A percentile compares a stretch with the other conserved stretches of the same genome.
Conservation (phyloP, 2,329 filamentous ascomycete species). For the Incumbomyces delicatus region DNA sequence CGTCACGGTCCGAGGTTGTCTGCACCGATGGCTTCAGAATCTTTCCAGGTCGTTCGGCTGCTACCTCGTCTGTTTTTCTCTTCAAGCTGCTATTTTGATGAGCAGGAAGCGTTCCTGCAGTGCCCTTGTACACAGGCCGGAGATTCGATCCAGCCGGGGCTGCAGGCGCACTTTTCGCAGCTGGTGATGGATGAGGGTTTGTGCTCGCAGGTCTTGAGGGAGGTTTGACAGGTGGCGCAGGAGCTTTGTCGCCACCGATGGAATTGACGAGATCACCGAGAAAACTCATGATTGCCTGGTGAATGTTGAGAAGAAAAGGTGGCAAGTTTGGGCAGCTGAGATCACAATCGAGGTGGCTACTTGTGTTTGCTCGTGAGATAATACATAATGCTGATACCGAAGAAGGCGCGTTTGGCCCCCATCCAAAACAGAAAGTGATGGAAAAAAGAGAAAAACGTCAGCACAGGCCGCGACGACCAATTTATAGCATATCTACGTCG, state of each 20-base stretch:
- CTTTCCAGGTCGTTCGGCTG: slow-evolving; percentile 10
- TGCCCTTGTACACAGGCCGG: slow-evolving; percentile 8
- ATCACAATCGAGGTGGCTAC: slow-evolving; percentile 1
- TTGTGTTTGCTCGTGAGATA: neutral
- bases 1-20: slow-evolving; percentile 3
- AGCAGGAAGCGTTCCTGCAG: slow-evolving; percentile 7
- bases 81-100: slow-evolving; percentile 13
- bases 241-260: slow-evolving; percentile 33
- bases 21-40: slow-evolving; percentile 3
- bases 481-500: slow-evolving; percentile 1
- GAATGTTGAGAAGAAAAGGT: neutral
- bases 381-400: slow-evolving; percentile 1
- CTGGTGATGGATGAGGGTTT: slow-evolving; percentile 9
- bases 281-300: slow-evolving; percentile 24
- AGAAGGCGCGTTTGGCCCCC: slow-evolving; percentile 3
- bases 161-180: slow-evolving; percentile 3
- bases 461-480: neutral
- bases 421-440: neutral
- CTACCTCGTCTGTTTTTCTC: slow-evolving; percentile 18
- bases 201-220: slow-evolving; percentile 10
- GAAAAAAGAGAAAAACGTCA: neutral
- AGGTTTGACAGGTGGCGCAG: slow-evolving; percentile 17
- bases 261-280: slow-evolving; percentile 43
- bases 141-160: neutral
- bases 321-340: neutral